Base-by-base conservation (phyloP, 208 protist species). In the Herpetomonas samuelpessoai region DNA sequence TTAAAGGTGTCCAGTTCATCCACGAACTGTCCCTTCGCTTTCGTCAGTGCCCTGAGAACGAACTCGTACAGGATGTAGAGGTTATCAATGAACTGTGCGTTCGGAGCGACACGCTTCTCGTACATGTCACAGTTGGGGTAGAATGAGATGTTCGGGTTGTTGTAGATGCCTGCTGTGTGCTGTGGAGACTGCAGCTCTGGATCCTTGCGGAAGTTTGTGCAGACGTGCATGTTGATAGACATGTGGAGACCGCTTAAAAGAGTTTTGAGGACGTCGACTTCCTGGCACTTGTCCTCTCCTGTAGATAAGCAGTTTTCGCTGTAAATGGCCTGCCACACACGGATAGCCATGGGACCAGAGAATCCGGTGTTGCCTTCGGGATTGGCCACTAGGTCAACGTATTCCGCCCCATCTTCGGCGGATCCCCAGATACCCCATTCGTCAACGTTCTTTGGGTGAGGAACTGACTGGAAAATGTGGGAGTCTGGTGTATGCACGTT, bases 11-110 rank as follows among this genome's bases (percentile, higher is more conserved):
- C 67, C 14, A 85, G n/a, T 30, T 96, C 61, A 27, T 47, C 63
- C 0, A 86, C 21, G 51, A 93, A 85, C 22, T 61, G 53, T 0
- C n/a, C 10, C 53, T 84, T 89, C 26, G 78, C 72, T 60, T 95
- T 96, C 28, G 77, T 57, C 4, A 97, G 52, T 0, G 90, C 89
- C 24, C 92, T 83, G 19, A 96, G 75, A 14, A 79, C 66, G 70
- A 97, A 97, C 57, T 92, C 75, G 49, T 93, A 96, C 2, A 93
- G 61, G 19, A 94, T 68, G 63, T 95, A 92, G 6, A 97, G 62
- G 68, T 97, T 97, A 14, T 83, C 79, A 9, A 92, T 53, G 59
- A 83, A 87, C 30, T 93, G 76, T 18, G 65, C 57, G 51, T 77
- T 78, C 0, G 76, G 71, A 0, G 71, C 66, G 18, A 96, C 44